Evolutionary conservation across 2,329 filamentous ascomycete genomes (phyloP).

Genomic region (Xylogone sp.): DNA sequence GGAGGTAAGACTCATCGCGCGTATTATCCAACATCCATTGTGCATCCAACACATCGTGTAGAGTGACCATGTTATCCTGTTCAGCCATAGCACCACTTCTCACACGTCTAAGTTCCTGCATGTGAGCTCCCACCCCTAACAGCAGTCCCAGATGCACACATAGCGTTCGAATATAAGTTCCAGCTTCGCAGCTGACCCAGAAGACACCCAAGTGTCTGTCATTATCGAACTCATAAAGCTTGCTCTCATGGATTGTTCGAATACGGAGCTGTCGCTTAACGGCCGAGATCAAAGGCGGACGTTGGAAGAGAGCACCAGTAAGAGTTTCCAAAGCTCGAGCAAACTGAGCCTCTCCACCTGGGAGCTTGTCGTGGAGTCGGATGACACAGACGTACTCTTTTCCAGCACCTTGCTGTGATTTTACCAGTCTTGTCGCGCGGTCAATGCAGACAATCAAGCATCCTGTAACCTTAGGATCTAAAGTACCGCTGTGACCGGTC

Average conservation of each 20-base stretch:
- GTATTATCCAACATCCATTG: constrained; percentile 97
- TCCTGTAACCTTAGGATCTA: constrained; percentile 97
- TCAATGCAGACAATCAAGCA: constrained; percentile 95
- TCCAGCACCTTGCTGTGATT: constrained; percentile 97
- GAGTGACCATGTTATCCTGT: constrained; percentile 80
- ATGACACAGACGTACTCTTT: constrained; percentile 99
- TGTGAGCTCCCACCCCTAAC: constrained; percentile 84
- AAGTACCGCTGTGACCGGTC: constrained; percentile 96
- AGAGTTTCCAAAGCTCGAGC: constrained; percentile 91
- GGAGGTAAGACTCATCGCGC: constrained; percentile 87
- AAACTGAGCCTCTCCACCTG: constrained; percentile 89
- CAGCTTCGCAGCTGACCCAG: constrained; percentile 98
- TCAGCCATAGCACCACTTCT: constrained; percentile 94
- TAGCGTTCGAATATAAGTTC: constrained; percentile 97
- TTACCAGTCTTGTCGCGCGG: constrained; percentile 93
- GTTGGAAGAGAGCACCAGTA: constrained; percentile 95
- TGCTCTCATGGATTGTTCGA: constrained; percentile 95
- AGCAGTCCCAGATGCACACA: constrained; percentile 85
- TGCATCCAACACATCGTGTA: constrained; percentile 93
- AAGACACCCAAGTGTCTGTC: constrained; percentile 96
- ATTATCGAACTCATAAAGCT: constrained; percentile 96
- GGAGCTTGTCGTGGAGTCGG: constrained; percentile 90
- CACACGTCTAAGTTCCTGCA: constrained; percentile 96
- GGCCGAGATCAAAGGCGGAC: constrained; percentile 93
- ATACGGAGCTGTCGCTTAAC: constrained; percentile 99